phyloP scores from a whole-genome alignment of 2,329 filamentous ascomycete species.

The Karstenula rhodostoma region DNA sequence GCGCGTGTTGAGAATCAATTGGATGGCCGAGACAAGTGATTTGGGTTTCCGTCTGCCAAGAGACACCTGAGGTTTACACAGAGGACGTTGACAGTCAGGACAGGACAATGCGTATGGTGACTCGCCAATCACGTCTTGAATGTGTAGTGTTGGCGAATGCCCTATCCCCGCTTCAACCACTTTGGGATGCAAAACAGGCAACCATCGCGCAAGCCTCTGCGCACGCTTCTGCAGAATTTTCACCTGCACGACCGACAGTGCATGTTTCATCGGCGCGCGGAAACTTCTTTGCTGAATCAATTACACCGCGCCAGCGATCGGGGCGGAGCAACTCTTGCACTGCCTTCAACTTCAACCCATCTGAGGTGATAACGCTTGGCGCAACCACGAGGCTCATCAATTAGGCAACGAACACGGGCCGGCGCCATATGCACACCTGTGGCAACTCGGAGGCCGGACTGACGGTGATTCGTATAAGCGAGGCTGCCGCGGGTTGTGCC shows the following conservation, averaged over 20 bases:
- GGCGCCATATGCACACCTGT: neutral
- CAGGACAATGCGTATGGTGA: neutral
- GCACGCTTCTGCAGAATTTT: slow-evolving; percentile 9
- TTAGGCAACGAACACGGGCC: slow-evolving; percentile 2
- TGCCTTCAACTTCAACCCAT: too few relatives aligned
- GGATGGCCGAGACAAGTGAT: neutral
- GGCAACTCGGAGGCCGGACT: neutral
- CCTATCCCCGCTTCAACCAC: neutral
- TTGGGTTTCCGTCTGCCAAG: neutral
- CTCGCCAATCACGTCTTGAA: neutral
- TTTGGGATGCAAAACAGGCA: slow-evolving; percentile 9
- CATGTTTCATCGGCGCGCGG: neutral
- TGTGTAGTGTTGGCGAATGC: neutral
- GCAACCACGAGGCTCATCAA: neutral
- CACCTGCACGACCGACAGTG: neutral
- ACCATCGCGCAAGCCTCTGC: neutral
- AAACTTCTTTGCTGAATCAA: neutral
- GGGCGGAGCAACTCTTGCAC: slow-evolving; percentile 12
- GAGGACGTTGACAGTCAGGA: neutral
- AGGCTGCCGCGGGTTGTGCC: neutral
- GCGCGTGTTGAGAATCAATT: neutral
- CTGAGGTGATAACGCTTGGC: slow-evolving; percentile 1
- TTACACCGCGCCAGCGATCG: neutral
- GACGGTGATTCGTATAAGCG: neutral
- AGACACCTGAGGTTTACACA: neutral